phyloP scores from a whole-genome alignment of 1,284 basidiomycete genomes.

The Takashimella tepidaria region DNA sequence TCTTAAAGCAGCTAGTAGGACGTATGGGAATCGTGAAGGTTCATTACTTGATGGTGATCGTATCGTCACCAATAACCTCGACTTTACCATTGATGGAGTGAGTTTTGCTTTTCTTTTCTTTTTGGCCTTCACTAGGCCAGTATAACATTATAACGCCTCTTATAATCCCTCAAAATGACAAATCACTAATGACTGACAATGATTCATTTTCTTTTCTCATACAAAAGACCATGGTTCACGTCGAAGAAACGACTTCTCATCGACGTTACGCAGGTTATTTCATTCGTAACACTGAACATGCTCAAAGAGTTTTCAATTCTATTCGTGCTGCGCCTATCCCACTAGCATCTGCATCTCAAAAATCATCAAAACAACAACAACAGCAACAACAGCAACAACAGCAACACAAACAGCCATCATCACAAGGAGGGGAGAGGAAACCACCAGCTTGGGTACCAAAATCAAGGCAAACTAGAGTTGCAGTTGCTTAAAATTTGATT shows the following conservation, averaged over 20 bases:
- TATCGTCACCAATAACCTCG: slow-evolving; percentile 85
- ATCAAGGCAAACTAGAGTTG: slow-evolving; percentile 23
- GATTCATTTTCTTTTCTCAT: background rate
- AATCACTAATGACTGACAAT: slow-evolving; percentile 7
- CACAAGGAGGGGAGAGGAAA: slow-evolving; percentile 11
- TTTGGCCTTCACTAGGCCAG: background rate
- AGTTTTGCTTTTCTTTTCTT: no score
- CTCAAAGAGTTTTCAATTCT: slow-evolving; percentile 74
- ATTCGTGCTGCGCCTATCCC: slow-evolving; percentile 66
- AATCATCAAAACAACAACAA: slow-evolving; percentile 13
- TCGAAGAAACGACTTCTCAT: slow-evolving; percentile 88
- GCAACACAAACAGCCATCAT: slow-evolving; percentile 2
- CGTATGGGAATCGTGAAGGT: slow-evolving; percentile 55
- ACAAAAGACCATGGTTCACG: slow-evolving; percentile 83
- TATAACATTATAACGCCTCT: slow-evolving; percentile 3
- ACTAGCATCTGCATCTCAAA: no score
- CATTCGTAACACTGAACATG: slow-evolving; percentile 87
- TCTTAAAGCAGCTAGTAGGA: slow-evolving; percentile 70
- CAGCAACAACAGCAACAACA: slow-evolving; percentile 4
- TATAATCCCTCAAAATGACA: no score
- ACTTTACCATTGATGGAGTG: slow-evolving; percentile 91
- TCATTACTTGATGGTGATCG: slow-evolving; percentile 74
- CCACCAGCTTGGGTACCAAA: slow-evolving; percentile 25
- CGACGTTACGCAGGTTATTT: slow-evolving; percentile 94
- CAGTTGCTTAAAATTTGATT: slow-evolving; percentile 13